These are phyloP conservation scores for Tilletiopsis washingtonensis DNA, from an alignment of 1,284 basidiomycete genomes.

Conservation along the genomic window DNA sequence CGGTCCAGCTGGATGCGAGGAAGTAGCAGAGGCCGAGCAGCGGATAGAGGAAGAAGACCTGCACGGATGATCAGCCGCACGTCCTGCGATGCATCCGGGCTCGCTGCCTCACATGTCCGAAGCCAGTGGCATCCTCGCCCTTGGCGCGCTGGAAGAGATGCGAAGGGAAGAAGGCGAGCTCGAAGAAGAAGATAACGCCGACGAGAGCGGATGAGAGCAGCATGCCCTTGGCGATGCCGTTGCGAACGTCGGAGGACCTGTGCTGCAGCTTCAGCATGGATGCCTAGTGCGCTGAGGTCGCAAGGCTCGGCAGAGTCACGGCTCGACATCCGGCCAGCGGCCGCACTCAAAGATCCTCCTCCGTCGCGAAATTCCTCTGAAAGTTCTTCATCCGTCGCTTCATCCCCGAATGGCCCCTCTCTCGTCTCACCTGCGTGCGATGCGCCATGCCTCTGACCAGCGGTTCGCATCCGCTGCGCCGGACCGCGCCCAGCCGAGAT, in stretches of 20 bases:
- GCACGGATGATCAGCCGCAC: conserved; percentile 16
- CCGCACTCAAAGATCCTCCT: too few relatives aligned
- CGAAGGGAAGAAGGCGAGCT: conserved; percentile 39
- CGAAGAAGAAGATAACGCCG: conserved; percentile 37
- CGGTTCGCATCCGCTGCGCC: conserved; percentile 36
- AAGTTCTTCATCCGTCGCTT: neutral
- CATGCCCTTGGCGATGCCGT: conserved; percentile 37
- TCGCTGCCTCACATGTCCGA: neutral
- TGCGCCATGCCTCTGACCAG: conserved; percentile 20
- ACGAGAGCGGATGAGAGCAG: conserved; percentile 32
- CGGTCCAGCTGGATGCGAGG: conserved; percentile 40
- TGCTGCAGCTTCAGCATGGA: too few relatives aligned
- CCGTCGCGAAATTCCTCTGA: too few relatives aligned
- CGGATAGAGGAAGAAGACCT: conserved; percentile 44
- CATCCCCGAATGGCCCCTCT: neutral
- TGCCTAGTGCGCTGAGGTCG: too few relatives aligned
- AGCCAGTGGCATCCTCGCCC: neutral
- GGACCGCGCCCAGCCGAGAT: conserved; percentile 29
- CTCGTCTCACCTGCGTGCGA: neutral
- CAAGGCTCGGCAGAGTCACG: too few relatives aligned
- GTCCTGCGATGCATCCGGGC: conserved; percentile 2
- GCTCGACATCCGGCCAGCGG: too few relatives aligned
- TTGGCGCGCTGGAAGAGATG: conserved; percentile 23
- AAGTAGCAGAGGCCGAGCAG: conserved; percentile 40
- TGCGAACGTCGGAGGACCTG: conserved; percentile 31